Conservation (phyloP, 164 flowering plant species). For the Magnolia changhungtana region DNA sequence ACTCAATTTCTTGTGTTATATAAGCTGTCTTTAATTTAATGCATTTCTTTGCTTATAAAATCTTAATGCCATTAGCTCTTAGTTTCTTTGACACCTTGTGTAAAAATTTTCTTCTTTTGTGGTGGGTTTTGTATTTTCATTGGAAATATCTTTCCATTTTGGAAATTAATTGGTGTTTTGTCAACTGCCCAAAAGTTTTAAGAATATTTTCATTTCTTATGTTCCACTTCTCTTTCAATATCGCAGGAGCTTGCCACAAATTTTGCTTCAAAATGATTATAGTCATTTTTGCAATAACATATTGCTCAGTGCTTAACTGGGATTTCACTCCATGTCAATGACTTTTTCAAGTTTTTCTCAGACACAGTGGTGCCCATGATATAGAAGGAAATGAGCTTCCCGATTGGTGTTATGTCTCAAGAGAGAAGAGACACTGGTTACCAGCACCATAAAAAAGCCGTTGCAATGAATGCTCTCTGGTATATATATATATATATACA, state of each 20-base stretch:
- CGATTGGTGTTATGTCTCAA: slow-evolving; percentile 92
- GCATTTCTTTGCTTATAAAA: not conserved
- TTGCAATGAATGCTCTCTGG: slow-evolving; percentile 99
- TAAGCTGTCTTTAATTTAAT: not conserved
- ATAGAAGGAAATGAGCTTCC: slow-evolving; percentile 94
- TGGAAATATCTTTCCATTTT: no score
- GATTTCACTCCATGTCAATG: not conserved
- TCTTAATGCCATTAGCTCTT: not conserved
- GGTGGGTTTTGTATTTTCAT: no score
- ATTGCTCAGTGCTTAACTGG: not conserved
- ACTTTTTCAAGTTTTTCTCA: slow-evolving; percentile 74
- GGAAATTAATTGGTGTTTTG: no score
- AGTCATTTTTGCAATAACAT: not conserved
- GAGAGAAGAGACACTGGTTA: slow-evolving; percentile 98
- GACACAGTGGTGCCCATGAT: slow-evolving; percentile 87
- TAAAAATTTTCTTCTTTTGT: no score
- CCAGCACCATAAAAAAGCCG: slow-evolving; percentile 96
- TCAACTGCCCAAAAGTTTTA: no score
- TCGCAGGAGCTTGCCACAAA: not conserved
- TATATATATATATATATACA: slow-evolving; percentile 29
- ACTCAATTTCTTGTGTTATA: no score
- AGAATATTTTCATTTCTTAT: no score
- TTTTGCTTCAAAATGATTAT: not conserved
- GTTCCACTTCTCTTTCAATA: not conserved
- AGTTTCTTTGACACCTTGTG: no score